Evolutionary conservation across 768 basidiomycete genomes (phyloP).

Genomic region (Collybiopsis luxurians): DNA sequence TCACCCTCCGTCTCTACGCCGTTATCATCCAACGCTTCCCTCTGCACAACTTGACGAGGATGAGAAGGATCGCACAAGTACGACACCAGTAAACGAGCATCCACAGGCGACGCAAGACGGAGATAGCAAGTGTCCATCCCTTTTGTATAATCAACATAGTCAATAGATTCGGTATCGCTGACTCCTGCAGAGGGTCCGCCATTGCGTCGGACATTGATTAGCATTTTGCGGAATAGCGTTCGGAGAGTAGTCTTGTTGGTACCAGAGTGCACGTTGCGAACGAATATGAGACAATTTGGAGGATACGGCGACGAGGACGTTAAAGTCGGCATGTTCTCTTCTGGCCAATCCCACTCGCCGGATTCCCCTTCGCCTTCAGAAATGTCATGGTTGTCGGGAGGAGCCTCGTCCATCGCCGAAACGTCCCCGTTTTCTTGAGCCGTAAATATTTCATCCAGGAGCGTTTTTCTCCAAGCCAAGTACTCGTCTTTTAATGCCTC

Average conservation of each 20-base stretch:
- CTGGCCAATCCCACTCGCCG: background rate
- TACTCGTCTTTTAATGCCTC: slow-evolving; percentile 67
- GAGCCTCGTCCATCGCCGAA: background rate
- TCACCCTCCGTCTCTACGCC: slow-evolving; percentile 26
- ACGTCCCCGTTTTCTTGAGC: slow-evolving; percentile 15
- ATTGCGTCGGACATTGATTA: slow-evolving; percentile 15
- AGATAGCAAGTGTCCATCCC: slow-evolving; percentile 75
- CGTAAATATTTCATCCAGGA: slow-evolving; percentile 43
- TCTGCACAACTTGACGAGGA: slow-evolving; percentile 36
- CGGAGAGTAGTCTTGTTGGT: slow-evolving; percentile 84
- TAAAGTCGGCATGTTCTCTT: background rate
- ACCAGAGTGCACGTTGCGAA: slow-evolving; percentile 65
- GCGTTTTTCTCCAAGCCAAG: slow-evolving; percentile 51
- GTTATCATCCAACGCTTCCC: slow-evolving; percentile 51
- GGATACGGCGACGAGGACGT: slow-evolving; percentile 30
- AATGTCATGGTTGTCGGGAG: background rate
- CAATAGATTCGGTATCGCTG: slow-evolving; percentile 21
- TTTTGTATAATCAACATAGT: slow-evolving; percentile 81
- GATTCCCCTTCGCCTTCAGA: background rate
- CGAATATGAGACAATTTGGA: slow-evolving; percentile 63
- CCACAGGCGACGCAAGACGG: slow-evolving; percentile 53
- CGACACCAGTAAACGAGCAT: slow-evolving; percentile 42
- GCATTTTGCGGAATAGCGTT: slow-evolving; percentile 47
- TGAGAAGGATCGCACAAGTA: slow-evolving; percentile 35
- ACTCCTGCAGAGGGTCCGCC: background rate